These are phyloP conservation scores for Suaeda aralocaspica DNA, from an alignment of 148 eudicot species.

Conservation along the genomic window DNA sequence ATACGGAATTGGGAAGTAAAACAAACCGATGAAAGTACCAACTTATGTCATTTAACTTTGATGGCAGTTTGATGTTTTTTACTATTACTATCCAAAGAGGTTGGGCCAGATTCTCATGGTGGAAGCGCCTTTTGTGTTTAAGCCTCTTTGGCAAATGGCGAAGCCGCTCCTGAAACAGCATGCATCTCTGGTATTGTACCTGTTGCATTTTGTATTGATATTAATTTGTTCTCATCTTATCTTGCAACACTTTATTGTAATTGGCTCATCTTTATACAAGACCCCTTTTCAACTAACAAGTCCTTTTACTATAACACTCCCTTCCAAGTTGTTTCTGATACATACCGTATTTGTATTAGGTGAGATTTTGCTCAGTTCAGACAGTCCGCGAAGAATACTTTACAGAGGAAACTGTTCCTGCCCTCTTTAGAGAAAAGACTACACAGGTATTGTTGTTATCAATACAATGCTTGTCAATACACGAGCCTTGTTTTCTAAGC, in stretches of 20 bases:
- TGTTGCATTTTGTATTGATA: not conserved
- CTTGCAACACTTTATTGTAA: not conserved
- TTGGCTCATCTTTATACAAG: not conserved
- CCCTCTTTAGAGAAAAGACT: slow-evolving; percentile 43
- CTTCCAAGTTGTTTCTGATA: not conserved
- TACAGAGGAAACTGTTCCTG: slow-evolving; percentile 62
- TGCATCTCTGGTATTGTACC: slow-evolving; percentile 62
- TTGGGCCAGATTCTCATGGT: slow-evolving; percentile 81
- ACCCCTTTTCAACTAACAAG: not conserved
- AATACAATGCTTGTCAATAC: not conserved
- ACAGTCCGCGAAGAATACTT: slow-evolving; percentile 67
- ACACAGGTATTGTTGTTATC: not conserved
- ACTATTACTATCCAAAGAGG: slow-evolving; percentile 80
- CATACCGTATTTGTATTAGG: slow-evolving; percentile 36
- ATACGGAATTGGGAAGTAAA: not conserved
- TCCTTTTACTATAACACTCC: too few relatives aligned
- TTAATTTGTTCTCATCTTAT: not conserved
- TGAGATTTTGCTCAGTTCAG: slow-evolving; percentile 69
- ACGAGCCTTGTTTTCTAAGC: not conserved
- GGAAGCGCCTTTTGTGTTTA: slow-evolving; percentile 85
- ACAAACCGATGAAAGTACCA: not conserved
- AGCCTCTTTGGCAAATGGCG: slow-evolving; percentile 78
- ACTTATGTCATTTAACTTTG: slow-evolving; percentile 7
- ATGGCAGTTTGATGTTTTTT: slow-evolving; percentile 89
- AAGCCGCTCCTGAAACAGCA: slow-evolving; percentile 83